A percentile compares a stretch with the other conserved stretches of the same genome.
phyloP scores from a whole-genome alignment of 2,329 filamentous ascomycete species.

The Arthrobotrys pseudoclavata region DNA sequence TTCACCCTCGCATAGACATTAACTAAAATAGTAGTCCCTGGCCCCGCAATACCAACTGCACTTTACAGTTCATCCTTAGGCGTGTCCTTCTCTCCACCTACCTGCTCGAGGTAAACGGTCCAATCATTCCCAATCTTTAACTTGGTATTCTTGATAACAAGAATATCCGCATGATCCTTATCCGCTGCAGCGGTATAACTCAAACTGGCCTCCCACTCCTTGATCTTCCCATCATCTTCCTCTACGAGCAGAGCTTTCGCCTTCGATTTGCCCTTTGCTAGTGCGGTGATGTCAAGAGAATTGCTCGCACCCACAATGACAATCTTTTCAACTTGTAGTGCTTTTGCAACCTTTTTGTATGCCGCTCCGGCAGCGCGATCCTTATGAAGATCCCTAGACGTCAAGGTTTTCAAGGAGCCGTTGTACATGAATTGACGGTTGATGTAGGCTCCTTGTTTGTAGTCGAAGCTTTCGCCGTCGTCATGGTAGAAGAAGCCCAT shows the following conservation, averaged over 20 bases:
- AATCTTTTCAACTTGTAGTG: conserved; percentile 85
- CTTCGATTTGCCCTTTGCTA: conserved; percentile 77
- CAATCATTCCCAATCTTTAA: conserved; percentile 74
- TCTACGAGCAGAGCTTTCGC: conserved; percentile 71
- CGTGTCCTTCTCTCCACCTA: conserved; percentile 1
- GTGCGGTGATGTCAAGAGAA: conserved; percentile 68
- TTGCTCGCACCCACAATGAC: conserved; percentile 76
- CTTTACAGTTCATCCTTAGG: conserved; percentile 40
- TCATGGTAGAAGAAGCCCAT: conserved; percentile 89
- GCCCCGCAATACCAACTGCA: background rate
- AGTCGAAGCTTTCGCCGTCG: conserved; percentile 93
- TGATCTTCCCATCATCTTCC: conserved; percentile 66
- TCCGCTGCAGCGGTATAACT: conserved; percentile 73
- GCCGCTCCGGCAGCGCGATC: conserved; percentile 67
- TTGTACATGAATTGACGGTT: conserved; percentile 82
- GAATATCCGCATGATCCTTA: conserved; percentile 70
- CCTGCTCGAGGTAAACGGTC: conserved; percentile 72
- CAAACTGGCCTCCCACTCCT: conserved; percentile 72
- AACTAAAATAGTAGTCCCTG: background rate
- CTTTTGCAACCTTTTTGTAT: conserved; percentile 83
- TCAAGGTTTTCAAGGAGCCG: conserved; percentile 72
- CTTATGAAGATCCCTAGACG: conserved; percentile 76
- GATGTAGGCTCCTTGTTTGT: conserved; percentile 86
- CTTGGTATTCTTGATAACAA: conserved; percentile 74
- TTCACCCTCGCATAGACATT: conserved; percentile 7